These are phyloP conservation scores for Cercospora berteroae DNA, from an alignment of 2,329 filamentous ascomycete species.

Conservation along the genomic window DNA sequence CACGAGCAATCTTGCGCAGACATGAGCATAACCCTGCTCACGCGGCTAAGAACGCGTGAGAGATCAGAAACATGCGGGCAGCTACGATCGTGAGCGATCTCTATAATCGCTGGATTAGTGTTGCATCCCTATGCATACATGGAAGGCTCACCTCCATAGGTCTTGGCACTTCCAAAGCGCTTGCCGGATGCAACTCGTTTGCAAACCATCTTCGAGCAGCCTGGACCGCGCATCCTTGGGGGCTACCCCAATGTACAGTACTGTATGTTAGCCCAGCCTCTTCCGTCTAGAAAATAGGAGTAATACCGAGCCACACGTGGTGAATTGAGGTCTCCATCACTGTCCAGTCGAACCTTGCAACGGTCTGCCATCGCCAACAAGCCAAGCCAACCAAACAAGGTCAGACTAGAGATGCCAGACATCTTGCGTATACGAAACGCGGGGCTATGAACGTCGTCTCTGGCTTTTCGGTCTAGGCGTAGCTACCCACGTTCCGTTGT, in stretches of 20 bases:
- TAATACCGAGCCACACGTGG: neutral
- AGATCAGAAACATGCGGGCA: neutral
- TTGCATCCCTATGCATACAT: neutral
- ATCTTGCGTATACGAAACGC: neutral
- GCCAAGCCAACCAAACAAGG: neutral
- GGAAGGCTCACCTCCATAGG: neutral
- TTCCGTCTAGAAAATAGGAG: neutral
- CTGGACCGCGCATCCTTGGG: neutral
- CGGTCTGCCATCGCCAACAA: neutral
- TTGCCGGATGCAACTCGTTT: neutral
- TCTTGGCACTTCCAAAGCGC: neutral
- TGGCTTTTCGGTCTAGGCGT: neutral
- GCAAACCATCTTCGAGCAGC: neutral
- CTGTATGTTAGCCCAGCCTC: neutral
- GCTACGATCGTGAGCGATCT: neutral
- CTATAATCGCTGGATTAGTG: neutral
- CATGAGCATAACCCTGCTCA: neutral
- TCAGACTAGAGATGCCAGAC: neutral
- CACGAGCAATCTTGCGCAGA: neutral
- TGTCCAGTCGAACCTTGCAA: neutral
- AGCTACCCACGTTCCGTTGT: neutral
- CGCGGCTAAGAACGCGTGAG: neutral
- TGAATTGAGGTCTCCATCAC: neutral
- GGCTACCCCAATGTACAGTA: neutral
- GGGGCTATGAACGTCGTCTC: neutral